A percentile compares a stretch with the other conserved stretches of the same genome.
phyloP scores from a whole-genome alignment of 1,284 basidiomycete species.

The Leccinum insolens region DNA sequence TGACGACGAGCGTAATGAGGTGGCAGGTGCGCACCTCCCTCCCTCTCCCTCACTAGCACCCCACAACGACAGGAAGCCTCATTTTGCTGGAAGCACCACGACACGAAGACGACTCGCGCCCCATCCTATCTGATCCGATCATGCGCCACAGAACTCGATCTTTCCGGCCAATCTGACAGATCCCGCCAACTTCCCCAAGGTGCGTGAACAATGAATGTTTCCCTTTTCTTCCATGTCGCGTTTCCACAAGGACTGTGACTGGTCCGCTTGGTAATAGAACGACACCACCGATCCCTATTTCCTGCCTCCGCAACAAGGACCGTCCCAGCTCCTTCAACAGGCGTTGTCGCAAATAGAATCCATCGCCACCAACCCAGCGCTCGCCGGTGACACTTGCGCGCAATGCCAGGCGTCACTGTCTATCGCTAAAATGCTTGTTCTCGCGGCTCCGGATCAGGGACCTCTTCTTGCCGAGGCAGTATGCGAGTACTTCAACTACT shows the following conservation, averaged over 20 bases:
- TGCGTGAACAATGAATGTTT: slow-evolving; percentile 10
- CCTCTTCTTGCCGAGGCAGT: slow-evolving; percentile 59
- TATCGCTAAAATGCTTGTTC: slow-evolving; percentile 63
- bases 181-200: slow-evolving; percentile 57
- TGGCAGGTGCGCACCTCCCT: too few species aligned
- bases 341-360: slow-evolving; percentile 56
- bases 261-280: slow-evolving; percentile 34
- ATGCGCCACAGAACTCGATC: slow-evolving; percentile 43
- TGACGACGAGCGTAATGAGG: too few species aligned
- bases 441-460: slow-evolving; percentile 62
- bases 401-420: slow-evolving; percentile 63
- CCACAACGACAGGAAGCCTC: too few species aligned
- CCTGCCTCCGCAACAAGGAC: slow-evolving; percentile 55
- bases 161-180: slow-evolving; percentile 62
- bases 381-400: slow-evolving; percentile 55
- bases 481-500: slow-evolving; percentile 61
- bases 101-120: too few species aligned
- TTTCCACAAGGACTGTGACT: not conserved
- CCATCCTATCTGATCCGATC: slow-evolving; percentile 5
- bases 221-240: slow-evolving; percentile 8
- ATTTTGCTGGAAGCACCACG: too few species aligned
- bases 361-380: slow-evolving; percentile 50
- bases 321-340: slow-evolving; percentile 45
- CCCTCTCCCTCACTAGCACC: too few species aligned
- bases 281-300: slow-evolving; percentile 65